Conservation (phyloP, 31 red algal genomes). For the Odonthalia washingtoniensis region DNA sequence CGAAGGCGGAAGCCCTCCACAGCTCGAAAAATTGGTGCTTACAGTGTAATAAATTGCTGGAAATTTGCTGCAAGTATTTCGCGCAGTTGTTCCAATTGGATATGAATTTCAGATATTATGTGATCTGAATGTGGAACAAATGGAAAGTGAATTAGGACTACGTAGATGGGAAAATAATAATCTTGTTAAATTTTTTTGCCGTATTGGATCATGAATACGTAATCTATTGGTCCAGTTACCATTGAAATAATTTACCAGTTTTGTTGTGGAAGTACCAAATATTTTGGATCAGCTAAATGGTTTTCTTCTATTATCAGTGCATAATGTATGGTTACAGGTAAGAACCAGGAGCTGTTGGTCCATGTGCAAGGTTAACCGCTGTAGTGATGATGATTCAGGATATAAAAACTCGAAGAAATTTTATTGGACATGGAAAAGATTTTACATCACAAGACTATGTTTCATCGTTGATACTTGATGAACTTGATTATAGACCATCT, state of each 20-base stretch:
- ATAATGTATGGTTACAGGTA: slow-evolving; percentile 27
- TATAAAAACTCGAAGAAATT: slow-evolving; percentile 73
- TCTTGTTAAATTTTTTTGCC: slow-evolving; percentile 57
- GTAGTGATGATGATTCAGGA: too few species aligned
- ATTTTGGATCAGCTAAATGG: slow-evolving; percentile 45
- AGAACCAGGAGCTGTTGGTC: slow-evolving; percentile 45
- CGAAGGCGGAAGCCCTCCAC: too few species aligned
- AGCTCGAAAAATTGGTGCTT: too few species aligned
- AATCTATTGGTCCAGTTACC: slow-evolving; percentile 66
- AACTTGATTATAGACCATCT: not conserved
- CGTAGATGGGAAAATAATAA: slow-evolving; percentile 60
- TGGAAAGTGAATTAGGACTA: slow-evolving; percentile 51
- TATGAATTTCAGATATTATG: slow-evolving; percentile 75
- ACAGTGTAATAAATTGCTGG: too few species aligned
- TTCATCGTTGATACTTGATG: too few species aligned
- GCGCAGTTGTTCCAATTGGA: slow-evolving; percentile 65
- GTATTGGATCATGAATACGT: slow-evolving; percentile 62
- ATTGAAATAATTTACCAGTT: slow-evolving; percentile 70
- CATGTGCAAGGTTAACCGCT: slow-evolving; percentile 65
- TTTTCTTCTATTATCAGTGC: not conserved
- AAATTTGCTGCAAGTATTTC: slow-evolving; percentile 71
- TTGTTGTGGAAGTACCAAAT: slow-evolving; percentile 63
- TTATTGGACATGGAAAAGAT: too few species aligned
- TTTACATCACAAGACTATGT: too few species aligned
- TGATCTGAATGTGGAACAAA: slow-evolving; percentile 55